Evolutionary conservation across 352 stramenopile genomes (phyloP).

Genomic region (Globisporangium radiosum): DNA sequence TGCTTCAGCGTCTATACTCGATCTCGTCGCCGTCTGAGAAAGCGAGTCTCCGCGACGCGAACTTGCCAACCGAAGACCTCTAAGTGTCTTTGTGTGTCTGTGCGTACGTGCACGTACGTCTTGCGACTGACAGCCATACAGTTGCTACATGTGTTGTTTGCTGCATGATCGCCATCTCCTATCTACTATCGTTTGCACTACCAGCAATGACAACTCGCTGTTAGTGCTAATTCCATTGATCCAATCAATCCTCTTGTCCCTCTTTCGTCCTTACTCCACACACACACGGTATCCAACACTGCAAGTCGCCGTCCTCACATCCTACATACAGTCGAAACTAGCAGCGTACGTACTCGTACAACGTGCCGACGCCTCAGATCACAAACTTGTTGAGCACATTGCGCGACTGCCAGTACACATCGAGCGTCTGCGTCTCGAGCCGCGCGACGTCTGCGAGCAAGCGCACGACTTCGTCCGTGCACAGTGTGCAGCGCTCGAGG

Average conservation of each 20-base stretch:
- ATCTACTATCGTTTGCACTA: too few species aligned
- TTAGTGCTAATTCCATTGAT: background rate
- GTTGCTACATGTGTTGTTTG: too few species aligned
- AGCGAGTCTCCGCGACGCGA: slow-evolving; percentile 47
- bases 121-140: too few species aligned
- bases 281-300: background rate
- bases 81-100: slow-evolving; percentile 6
- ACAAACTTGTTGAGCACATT: slow-evolving; percentile 33
- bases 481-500: slow-evolving; percentile 18
- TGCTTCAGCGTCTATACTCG: slow-evolving; percentile 52
- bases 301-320: too few species aligned
- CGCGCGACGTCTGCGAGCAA: slow-evolving; percentile 31
- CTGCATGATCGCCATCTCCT: too few species aligned
- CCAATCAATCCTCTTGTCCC: too few species aligned
- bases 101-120: background rate
- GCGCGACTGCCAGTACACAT: slow-evolving; percentile 52
- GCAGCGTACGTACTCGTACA: too few species aligned
- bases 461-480: slow-evolving; percentile 42
- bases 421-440: slow-evolving; percentile 36
- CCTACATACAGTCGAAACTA: too few species aligned
- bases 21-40: slow-evolving; percentile 68
- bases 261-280: background rate
- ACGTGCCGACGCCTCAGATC: slow-evolving; percentile 13
- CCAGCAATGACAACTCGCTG: background rate
- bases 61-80: slow-evolving; percentile 57